phyloP scores from a whole-genome alignment of 805 yeast genomes.

The Spathaspora gorwiae region DNA sequence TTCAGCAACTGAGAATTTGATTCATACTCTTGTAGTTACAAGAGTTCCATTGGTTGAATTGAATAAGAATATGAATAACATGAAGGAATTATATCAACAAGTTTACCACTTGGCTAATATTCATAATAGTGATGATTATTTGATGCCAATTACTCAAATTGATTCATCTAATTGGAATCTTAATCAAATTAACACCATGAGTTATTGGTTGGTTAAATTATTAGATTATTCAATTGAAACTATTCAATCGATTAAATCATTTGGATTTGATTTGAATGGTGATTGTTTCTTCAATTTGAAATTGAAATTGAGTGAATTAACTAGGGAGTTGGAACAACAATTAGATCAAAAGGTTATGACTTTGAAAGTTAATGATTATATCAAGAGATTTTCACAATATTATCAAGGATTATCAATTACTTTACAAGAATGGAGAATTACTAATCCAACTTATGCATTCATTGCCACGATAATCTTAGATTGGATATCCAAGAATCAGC shows the following conservation, averaged over 20 bases:
- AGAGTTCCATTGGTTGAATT: conserved; percentile 45
- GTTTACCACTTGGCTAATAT: conserved; percentile 10
- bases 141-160: conserved; percentile 13
- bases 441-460: conserved; percentile 34
- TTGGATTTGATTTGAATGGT: conserved; percentile 6
- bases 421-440: conserved; percentile 32
- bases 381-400: conserved; percentile 17
- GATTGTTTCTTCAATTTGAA: conserved; percentile 15
- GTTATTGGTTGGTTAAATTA: conserved; percentile 33
- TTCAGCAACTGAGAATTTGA: conserved; percentile 68
- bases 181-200: conserved; percentile 9
- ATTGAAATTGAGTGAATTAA: conserved; percentile 11
- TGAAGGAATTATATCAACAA: conserved; percentile 9
- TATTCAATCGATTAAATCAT: conserved; percentile 8
- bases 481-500: conserved; percentile 37
- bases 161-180: conserved; percentile 16
- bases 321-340: conserved; percentile 10
- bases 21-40: conserved; percentile 52
- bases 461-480: conserved; percentile 43
- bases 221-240: conserved; percentile 28
- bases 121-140: conserved; percentile 3
- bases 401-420: conserved; percentile 17
- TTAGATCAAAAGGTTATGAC: conserved; percentile 8
- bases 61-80: conserved; percentile 13
- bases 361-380: conserved; percentile 11